Conservation (phyloP, 495 filamentous ascomycete species). For the Hamigera avellanea region DNA sequence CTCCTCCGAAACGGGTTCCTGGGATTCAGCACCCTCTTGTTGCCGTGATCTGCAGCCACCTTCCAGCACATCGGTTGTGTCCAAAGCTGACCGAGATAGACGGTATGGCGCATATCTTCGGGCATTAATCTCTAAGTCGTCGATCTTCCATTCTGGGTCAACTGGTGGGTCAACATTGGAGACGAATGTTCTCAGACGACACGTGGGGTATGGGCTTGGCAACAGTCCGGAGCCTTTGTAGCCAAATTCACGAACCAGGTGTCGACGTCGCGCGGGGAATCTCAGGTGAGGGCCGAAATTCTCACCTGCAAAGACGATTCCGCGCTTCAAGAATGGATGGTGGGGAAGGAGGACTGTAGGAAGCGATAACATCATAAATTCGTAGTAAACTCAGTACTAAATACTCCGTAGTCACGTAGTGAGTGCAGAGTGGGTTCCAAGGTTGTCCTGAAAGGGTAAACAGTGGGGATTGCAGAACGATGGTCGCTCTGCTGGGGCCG, state of each 20-base stretch:
- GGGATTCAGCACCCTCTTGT: background rate
- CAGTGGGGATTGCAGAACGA: too few relatives aligned
- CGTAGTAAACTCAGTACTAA: too few relatives aligned
- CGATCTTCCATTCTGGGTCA: too few relatives aligned
- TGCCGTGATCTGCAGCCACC: background rate
- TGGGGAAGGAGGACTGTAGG: background rate
- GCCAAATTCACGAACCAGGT: constrained; percentile 4
- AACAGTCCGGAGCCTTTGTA: constrained; percentile 1
- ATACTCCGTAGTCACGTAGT: too few relatives aligned
- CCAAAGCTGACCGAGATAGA: background rate
- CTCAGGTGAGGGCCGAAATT: constrained; percentile 14
- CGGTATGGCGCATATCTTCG: background rate
- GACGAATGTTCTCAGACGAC: background rate
- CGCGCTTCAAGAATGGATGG: constrained; percentile 11
- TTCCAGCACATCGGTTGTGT: background rate
- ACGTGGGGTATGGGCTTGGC: background rate
- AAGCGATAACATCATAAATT: background rate
- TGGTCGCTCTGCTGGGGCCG: too few relatives aligned
- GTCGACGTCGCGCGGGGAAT: constrained; percentile 6
- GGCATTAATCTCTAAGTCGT: background rate
- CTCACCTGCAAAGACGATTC: constrained; percentile 10
- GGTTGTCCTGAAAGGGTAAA: too few relatives aligned
- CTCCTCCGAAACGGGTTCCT: too few relatives aligned
- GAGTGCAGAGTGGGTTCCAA: too few relatives aligned
- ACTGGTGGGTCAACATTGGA: background rate